phyloP scores from a whole-genome alignment of 129 eudicot species.

The Ambrosia artemisiifolia region DNA sequence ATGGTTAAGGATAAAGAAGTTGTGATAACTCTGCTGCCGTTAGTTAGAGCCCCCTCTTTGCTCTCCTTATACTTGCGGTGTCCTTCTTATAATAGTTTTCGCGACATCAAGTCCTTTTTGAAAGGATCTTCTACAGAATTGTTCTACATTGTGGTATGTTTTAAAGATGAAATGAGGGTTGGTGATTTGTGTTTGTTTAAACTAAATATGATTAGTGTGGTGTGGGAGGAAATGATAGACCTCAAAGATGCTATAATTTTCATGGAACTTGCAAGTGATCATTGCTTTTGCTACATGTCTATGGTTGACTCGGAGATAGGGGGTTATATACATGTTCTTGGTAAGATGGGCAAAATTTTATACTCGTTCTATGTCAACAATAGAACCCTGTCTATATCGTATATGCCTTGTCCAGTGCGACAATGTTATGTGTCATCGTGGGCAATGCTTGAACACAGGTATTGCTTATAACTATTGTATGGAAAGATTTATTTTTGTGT shows the following conservation, averaged over 20 bases:
- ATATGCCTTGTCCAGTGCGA: neutral
- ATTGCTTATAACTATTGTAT: neutral
- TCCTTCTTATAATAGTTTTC: no score
- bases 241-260: neutral
- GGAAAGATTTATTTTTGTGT: no score
- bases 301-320: neutral
- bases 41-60: neutral
- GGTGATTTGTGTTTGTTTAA: neutral
- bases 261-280: neutral
- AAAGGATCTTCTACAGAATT: slow-evolving; percentile 3
- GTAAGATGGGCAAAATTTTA: neutral
- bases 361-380: slow-evolving; percentile 12
- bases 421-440: neutral
- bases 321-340: slow-evolving; percentile 15
- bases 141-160: neutral
- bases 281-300: neutral
- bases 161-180: no score
- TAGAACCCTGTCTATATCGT: neutral
- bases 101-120: neutral
- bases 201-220: slow-evolving; percentile 16
- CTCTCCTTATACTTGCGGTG: no score
- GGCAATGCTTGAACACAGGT: slow-evolving; percentile 16
- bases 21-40: neutral
- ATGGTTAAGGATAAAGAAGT: neutral
- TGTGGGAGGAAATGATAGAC: slow-evolving; percentile 10